Evolutionary conservation across 306 rosid genomes (phyloP).

Genomic region (Acacia crassicarpa): DNA sequence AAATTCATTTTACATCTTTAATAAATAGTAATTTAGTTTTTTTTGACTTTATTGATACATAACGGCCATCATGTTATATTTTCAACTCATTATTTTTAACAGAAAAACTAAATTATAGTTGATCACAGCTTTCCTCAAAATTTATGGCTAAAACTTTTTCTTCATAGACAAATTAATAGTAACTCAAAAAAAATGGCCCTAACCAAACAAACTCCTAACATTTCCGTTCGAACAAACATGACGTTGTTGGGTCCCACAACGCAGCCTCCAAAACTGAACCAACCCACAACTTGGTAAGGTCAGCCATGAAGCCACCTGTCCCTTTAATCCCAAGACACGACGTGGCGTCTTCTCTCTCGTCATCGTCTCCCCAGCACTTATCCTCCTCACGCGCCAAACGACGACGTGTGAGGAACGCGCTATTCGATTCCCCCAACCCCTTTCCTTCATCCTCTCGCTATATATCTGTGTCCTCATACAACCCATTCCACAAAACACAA

Average conservation of each 20-base stretch:
- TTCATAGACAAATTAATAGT: neutral
- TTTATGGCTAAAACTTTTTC: neutral
- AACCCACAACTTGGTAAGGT: neutral
- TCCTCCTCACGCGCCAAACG: constrained; percentile 37
- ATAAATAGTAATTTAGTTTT: too few species aligned
- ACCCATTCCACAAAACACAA: neutral
- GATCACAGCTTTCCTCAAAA: neutral
- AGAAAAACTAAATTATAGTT: neutral
- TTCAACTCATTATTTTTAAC: too few species aligned
- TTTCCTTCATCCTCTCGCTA: neutral
- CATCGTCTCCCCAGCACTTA: neutral
- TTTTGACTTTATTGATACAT: too few species aligned
- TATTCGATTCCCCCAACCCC: neutral
- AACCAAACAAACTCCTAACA: neutral
- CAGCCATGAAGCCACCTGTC: neutral
- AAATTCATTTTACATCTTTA: too few species aligned
- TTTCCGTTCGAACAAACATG: neutral
- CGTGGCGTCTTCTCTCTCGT: neutral
- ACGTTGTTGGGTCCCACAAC: neutral
- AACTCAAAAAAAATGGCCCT: neutral
- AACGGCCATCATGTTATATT: too few species aligned
- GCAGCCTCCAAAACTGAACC: neutral
- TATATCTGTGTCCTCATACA: constrained; percentile 19
- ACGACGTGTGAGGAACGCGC: constrained; percentile 38
- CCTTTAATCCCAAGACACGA: neutral